Evolutionary conservation across 2,329 filamentous ascomycete genomes (phyloP).

Genomic region (Paecilomyces sp.): DNA sequence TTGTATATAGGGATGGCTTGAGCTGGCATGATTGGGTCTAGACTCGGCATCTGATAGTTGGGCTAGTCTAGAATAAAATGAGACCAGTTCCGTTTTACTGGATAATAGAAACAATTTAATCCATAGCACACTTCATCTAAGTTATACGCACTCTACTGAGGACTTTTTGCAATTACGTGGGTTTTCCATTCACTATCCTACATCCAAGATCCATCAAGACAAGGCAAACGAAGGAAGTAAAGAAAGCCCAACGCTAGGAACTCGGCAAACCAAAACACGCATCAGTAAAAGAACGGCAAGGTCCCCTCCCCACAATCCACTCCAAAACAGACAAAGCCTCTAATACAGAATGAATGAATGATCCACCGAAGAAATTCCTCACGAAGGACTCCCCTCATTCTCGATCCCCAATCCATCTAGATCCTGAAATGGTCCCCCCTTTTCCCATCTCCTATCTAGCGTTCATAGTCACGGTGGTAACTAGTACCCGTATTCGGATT

Average conservation of each 20-base stretch:
- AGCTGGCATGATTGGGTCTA: slow-evolving; percentile 13
- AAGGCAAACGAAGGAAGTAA: neutral
- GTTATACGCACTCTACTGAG: too few species aligned
- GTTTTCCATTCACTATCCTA: neutral
- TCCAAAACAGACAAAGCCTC: neutral
- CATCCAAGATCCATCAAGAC: neutral
- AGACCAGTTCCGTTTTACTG: too few species aligned
- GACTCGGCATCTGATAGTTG: neutral
- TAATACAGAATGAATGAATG: neutral
- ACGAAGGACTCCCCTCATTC: neutral
- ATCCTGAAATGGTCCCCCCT: neutral
- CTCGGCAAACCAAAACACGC: neutral
- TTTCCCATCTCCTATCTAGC: neutral
- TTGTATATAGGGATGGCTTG: slow-evolving; percentile 11
- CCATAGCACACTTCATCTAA: neutral
- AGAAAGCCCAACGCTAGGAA: neutral
- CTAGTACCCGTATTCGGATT: slow-evolving; percentile 27
- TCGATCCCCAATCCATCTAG: neutral
- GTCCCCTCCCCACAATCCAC: neutral
- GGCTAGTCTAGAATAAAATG: too few species aligned
- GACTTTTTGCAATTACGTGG: neutral
- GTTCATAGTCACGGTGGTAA: slow-evolving; percentile 26
- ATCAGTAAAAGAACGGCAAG: neutral
- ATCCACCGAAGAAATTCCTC: neutral
- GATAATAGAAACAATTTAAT: too few species aligned